A percentile compares a stretch with the other conserved stretches of the same genome.
Evolutionary conservation across 139 green algal genomes (phyloP).

Genomic region (Volvox africanus): DNA sequence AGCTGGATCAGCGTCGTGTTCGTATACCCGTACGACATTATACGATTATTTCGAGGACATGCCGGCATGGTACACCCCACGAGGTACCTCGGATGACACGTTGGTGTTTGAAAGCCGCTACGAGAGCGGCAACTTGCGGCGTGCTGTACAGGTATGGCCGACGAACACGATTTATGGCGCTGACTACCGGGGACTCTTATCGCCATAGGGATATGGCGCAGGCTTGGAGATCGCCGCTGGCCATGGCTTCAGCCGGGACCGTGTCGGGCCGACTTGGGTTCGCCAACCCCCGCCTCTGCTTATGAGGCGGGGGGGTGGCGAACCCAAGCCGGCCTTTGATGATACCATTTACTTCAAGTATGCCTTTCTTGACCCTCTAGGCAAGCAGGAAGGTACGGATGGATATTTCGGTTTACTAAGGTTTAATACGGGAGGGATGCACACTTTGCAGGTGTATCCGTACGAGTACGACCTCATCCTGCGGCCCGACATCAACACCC

Average conservation of each 20-base stretch:
- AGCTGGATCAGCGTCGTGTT: constrained; percentile 1
- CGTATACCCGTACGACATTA: not conserved
- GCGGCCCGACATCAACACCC: constrained; percentile 77
- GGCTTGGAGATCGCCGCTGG: no score
- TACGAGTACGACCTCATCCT: constrained; percentile 86
- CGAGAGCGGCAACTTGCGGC: constrained; percentile 81
- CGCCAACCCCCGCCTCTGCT: no score
- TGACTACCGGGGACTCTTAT: no score
- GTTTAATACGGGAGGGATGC: no score
- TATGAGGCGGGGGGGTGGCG: no score
- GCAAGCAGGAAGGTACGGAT: no score
- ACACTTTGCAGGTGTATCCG: constrained; percentile 62
- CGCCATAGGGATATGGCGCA: no score
- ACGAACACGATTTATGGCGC: no score
- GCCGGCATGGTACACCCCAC: constrained; percentile 40
- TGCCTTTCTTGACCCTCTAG: no score
- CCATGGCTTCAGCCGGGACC: no score
- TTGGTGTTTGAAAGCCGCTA: constrained; percentile 83
- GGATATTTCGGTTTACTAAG: no score
- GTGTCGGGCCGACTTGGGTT: no score
- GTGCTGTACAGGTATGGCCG: constrained; percentile 66
- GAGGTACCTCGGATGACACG: constrained; percentile 55
- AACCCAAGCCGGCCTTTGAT: not conserved
- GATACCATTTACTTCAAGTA: not conserved
- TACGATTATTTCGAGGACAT: constrained; percentile 40